phyloP scores from a whole-genome alignment of 257 asterid species.

The Nicotiana paniculata region DNA sequence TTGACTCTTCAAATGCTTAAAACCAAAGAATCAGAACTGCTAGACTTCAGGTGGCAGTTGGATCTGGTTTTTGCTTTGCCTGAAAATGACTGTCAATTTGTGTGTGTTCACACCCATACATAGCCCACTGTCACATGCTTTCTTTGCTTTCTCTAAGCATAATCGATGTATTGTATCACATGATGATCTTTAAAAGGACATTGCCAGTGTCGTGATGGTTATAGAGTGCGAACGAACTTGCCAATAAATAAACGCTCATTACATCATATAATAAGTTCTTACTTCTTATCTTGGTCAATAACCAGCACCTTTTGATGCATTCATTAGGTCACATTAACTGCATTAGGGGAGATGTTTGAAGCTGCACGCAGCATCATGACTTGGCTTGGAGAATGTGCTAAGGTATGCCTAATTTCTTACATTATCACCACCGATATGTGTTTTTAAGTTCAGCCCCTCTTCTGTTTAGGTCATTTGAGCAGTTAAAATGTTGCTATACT shows the following conservation, averaged over 20 bases:
- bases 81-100: background rate
- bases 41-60: background rate
- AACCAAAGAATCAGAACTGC: background rate
- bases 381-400: constrained; percentile 99
- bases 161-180: background rate
- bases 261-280: background rate
- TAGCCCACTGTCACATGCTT: background rate
- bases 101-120: background rate
- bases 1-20: background rate
- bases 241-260: background rate
- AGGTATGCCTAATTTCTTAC: constrained; percentile 37
- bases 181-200: background rate
- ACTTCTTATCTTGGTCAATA: background rate
- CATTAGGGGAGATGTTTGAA: constrained; percentile 92
- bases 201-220: background rate
- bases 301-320: background rate
- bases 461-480: background rate
- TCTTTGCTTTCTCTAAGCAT: background rate
- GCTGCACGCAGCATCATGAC: constrained; percentile 89
- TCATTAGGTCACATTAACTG: constrained; percentile 71
- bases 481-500: background rate
- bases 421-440: background rate
- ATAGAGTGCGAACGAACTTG: background rate
- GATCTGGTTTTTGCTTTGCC: constrained; percentile 1
- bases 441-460: background rate